phyloP scores from a whole-genome alignment of 176 grass and related monocot species.

The maize (Zea mays) region Zm-B73-REFERENCE-NAM-5.0 NC_050097.1:168772001-168772500 shows the following conservation, averaged over 20 bases:
- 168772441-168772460: constrained; percentile 53
- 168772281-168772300: constrained; percentile 70
- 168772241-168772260: constrained; percentile 86
- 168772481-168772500: constrained; percentile 69
- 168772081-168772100: neutral
- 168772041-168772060: constrained; percentile 2
- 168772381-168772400: constrained; percentile 92
- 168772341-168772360: constrained; percentile 80
- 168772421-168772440: constrained; percentile 78
- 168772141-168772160: constrained; percentile 2
- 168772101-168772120: neutral
- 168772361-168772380: constrained; percentile 85
- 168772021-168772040: constrained; percentile 5
- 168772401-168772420: constrained; percentile 94
- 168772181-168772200: constrained; percentile 96
- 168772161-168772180: constrained; percentile 73
- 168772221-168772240: constrained; percentile 88
- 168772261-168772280: constrained; percentile 96
- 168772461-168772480: constrained; percentile 64
- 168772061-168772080: neutral
- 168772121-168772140: constrained; percentile 5
- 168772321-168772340: constrained; percentile 91
- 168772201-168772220: constrained; percentile 93
- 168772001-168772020: neutral
- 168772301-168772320: constrained; percentile 88